These are phyloP conservation scores for Cryphonectria naterciae DNA, from an alignment of 2,329 filamentous ascomycete genomes.

Conservation along the genomic window DNA sequence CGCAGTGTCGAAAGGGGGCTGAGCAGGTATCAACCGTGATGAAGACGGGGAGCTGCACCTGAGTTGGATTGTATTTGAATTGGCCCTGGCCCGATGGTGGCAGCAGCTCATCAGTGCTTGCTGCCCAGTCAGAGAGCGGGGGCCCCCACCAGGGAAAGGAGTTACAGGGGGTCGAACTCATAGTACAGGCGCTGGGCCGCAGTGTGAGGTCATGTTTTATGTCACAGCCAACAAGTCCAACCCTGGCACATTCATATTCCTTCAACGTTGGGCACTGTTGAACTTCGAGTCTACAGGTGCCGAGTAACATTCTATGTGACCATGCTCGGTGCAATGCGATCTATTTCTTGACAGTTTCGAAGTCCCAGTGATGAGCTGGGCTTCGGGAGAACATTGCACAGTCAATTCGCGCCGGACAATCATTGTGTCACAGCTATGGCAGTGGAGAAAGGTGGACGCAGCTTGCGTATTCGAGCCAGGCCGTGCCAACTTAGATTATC, in stretches of 20 bases:
- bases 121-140: slow-evolving; percentile 22
- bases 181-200: slow-evolving; percentile 23
- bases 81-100: slow-evolving; percentile 15
- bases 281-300: neutral
- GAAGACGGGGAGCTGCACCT: slow-evolving; percentile 21
- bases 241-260: neutral
- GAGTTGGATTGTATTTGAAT: slow-evolving; percentile 5
- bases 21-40: slow-evolving; percentile 27
- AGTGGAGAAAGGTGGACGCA: neutral
- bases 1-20: slow-evolving; percentile 24
- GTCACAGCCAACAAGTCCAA: neutral
- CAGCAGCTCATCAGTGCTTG: slow-evolving; percentile 22
- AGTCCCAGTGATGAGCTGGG: neutral
- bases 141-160: slow-evolving; percentile 29
- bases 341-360: neutral
- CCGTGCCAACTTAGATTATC: neutral
- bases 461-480: neutral
- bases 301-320: neutral
- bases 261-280: neutral
- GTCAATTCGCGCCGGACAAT: neutral
- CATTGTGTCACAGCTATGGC: neutral
- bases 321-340: neutral
- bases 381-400: neutral
- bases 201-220: slow-evolving; percentile 27
- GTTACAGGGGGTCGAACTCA: slow-evolving; percentile 16